phyloP scores from a whole-genome alignment of 2,329 filamentous ascomycete species.

The Botryosphaeria dothidea region DNA sequence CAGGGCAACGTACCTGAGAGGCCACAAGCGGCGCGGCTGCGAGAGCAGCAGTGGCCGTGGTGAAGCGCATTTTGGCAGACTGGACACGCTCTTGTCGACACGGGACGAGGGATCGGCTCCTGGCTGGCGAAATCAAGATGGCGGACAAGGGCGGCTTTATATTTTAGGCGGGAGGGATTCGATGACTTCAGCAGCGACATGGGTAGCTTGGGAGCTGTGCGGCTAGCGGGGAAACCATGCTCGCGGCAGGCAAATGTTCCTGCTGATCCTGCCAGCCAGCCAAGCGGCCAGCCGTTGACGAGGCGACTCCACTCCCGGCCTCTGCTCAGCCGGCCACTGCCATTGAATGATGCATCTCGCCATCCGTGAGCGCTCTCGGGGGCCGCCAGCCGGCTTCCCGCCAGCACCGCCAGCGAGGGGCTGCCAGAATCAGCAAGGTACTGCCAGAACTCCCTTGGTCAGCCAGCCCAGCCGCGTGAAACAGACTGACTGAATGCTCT shows the following conservation, averaged over 20 bases:
- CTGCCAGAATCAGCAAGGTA: background rate
- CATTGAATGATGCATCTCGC: no score
- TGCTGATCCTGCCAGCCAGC: constrained; percentile 15
- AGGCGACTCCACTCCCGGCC: background rate
- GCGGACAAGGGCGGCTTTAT: constrained; percentile 2
- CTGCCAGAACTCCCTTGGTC: background rate
- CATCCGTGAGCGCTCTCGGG: background rate
- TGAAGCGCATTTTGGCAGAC: constrained; percentile 12
- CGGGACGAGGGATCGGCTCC: background rate
- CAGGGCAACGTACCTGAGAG: constrained; percentile 5
- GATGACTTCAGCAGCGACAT: constrained; percentile 14
- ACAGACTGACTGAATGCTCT: background rate
- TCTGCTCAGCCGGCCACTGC: no score
- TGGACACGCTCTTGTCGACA: background rate
- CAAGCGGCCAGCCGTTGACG: background rate
- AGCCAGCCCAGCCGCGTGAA: background rate
- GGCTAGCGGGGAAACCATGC: constrained; percentile 7
- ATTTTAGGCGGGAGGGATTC: background rate
- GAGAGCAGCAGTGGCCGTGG: constrained; percentile 6
- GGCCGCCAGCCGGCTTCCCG: background rate
- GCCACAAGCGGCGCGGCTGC: constrained; percentile 5
- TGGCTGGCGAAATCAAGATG: background rate
- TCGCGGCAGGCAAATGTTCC: constrained; percentile 12
- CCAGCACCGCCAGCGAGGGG: background rate
- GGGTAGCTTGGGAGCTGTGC: constrained; percentile 3